A percentile compares a stretch with the other conserved stretches of the same genome.
phyloP scores from a whole-genome alignment of 164 flowering plant genomes.

The Brasenia schreberi region DNA sequence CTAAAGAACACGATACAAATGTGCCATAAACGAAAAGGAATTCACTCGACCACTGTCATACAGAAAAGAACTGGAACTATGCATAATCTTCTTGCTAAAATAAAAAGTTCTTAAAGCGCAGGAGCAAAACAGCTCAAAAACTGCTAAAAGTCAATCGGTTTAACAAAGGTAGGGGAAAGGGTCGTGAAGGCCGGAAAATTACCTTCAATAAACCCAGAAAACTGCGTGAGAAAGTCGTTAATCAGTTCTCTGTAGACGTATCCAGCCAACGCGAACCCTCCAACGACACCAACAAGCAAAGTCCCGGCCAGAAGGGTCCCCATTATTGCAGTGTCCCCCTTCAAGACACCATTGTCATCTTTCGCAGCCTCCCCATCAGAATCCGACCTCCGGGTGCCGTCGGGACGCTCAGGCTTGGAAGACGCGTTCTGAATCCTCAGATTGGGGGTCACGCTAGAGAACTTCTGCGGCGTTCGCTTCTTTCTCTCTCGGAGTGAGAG shows the following conservation, averaged over 20 bases:
- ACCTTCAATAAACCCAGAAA: conserved; percentile 86
- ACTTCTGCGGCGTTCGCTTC: conserved; percentile 42
- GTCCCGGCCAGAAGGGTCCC: conserved; percentile 88
- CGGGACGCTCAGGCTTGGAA: no score
- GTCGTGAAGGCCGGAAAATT: no score
- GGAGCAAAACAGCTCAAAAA: neutral
- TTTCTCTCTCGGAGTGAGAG: conserved; percentile 65
- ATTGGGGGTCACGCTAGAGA: conserved; percentile 32
- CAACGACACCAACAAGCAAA: conserved; percentile 76
- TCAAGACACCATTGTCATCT: conserved; percentile 16
- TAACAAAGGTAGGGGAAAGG: no score
- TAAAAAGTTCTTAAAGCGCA: no score
- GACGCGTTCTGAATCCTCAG: conserved; percentile 26
- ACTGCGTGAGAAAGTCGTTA: conserved; percentile 69
- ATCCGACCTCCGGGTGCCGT: conserved; percentile 4
- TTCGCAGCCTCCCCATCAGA: conserved; percentile 13
- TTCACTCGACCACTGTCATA: no score
- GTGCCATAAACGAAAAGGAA: no score
- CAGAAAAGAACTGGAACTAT: no score
- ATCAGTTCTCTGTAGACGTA: conserved; percentile 83
- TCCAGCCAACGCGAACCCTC: conserved; percentile 76
- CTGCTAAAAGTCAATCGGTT: neutral
- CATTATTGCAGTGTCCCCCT: conserved; percentile 42
- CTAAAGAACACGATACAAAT: no score
- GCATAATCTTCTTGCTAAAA: no score